Conservation (phyloP, 352 stramenopile species). For the Pythium vanterpoolii region DNA sequence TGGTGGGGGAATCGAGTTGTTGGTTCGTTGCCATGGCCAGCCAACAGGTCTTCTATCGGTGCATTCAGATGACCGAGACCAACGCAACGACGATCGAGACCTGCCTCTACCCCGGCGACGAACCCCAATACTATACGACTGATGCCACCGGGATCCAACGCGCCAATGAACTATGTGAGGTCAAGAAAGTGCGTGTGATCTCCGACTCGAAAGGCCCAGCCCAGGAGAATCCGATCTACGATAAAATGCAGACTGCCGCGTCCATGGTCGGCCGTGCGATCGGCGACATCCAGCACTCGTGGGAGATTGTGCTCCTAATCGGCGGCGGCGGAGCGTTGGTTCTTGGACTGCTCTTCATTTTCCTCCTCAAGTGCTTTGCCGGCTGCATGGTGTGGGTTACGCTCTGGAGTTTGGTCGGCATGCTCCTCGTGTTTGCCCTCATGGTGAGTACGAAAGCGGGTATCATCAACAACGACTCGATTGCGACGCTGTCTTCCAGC, state of each 20-base stretch:
- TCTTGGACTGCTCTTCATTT: conserved; percentile 66
- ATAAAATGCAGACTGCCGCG: conserved; percentile 62
- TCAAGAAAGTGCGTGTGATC: conserved; percentile 59
- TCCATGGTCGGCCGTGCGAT: conserved; percentile 64
- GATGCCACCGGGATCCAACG: conserved; percentile 38
- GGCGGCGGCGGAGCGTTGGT: conserved; percentile 48
- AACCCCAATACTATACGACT: conserved; percentile 62
- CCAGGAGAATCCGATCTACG: conserved; percentile 72
- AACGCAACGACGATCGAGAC: conserved; percentile 61
- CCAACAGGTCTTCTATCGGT: conserved; percentile 73
- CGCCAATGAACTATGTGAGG: conserved; percentile 70
- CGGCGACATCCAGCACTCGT: conserved; percentile 63
- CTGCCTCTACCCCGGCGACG: conserved; percentile 65
- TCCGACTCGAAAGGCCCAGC: conserved; percentile 52
- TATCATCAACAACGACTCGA: conserved; percentile 54
- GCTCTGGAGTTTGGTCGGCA: conserved; percentile 53
- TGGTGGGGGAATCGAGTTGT: conserved; percentile 40
- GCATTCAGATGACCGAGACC: conserved; percentile 60
- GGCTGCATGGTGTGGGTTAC: conserved; percentile 79
- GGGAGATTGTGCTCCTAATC: conserved; percentile 48
- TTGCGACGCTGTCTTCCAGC: conserved; percentile 38
- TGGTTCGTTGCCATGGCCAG: conserved; percentile 69
- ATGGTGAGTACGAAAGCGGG: conserved; percentile 74
- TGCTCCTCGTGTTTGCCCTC: conserved; percentile 68
- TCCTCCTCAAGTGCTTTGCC: conserved; percentile 73